Base-by-base conservation (phyloP, 164 flowering plant genomes). In the Santalum album region DNA sequence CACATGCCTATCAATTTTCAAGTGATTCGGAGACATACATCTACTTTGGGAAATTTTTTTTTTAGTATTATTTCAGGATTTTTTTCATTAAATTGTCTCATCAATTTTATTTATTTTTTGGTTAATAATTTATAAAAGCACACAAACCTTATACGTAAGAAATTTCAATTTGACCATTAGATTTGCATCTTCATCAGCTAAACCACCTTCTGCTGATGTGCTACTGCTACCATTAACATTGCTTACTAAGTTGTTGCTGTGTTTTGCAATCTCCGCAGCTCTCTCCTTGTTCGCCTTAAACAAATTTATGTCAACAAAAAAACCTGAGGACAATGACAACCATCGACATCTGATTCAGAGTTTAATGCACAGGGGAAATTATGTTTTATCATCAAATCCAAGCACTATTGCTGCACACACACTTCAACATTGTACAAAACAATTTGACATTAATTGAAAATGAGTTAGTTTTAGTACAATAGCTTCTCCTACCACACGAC, bases 151-250 rank as follows among this genome's bases (percentile, higher is more conserved):
- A 57, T 92, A 92, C 14, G 97, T 83, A 53, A 89, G 86, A 69
- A 92, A 92, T 65, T 92, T 92, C 65, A 92, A 56, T 65, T 92
- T 89, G 57, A 92, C 75, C 99, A 89, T 92, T 48, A 85, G 57
- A 65, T 92, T 89, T 46, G 87, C 91, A 79, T 92, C 96, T 72
- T 89, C 95, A 67, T 89, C 88, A 47, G 91, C 95, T 57, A 92
- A 75, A 53, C 72, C 85, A 60, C 75, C 76, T 48, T 63, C 60
- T 53, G 55, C 74, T 44, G 69, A 55, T 44, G 56, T 36, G 38
- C 54, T 65, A 54, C 53, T 65, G 55, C 57, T 63, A 34, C 59
- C 75, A 68, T 65, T 67, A 20, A 27, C 58, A 46, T 63, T 66
- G 39, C 69, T 74, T 10, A 50, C 53, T 25, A 51, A 45, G 25